Base-by-base conservation (phyloP, 73 alveolate species). In the Breviolum minutum region DNA sequence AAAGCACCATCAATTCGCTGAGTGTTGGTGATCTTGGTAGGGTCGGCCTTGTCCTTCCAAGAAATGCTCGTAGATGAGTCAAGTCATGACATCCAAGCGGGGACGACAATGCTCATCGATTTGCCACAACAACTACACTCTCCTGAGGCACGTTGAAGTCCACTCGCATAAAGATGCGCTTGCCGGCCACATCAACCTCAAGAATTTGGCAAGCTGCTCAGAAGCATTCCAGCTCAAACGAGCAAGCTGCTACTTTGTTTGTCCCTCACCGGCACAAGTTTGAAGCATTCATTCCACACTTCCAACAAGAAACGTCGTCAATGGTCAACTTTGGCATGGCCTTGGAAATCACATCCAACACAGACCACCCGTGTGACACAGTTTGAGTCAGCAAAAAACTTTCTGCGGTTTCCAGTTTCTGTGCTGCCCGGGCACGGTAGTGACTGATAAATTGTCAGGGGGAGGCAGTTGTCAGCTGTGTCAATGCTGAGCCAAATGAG, bases 81-180 rank as follows among this genome's bases (percentile, higher is more conserved):
- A 69, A 24, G 26, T 24, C 79, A 69, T 69, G 79, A 16, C 26
- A 16, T 19, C 79, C 79, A 69, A 24, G 79, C 3, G 54, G 54
- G 54, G 54, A 40, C 54, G 54, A 40, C 54, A 40, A 40, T 40
- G 54, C 54, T 40, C 54, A 40, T 40, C 54, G 54, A 0, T 40
- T 40, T 40, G 54, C 3, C 54, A 40, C 54, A 1, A n/a, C 4
- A 71, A 30, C 29, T 71, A 71, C 26, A n/a, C 26, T 20, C 48
- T 80, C 99, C 68, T 99, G 87, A 13, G 99, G 99, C 63, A 99
- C 99, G 95, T 99, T 99, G 99, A 99, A 99, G 99, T 99, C 99
- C 63, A 99, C 99, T 66, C 99, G 99, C 99, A 99, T 99, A 71
- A 99, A 98, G 95, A 99, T 99, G 95, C 99, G 99, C 99, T 99